phyloP scores from a whole-genome alignment of 1,139 yeast species.

The Hyphopichia khmerensis region DNA sequence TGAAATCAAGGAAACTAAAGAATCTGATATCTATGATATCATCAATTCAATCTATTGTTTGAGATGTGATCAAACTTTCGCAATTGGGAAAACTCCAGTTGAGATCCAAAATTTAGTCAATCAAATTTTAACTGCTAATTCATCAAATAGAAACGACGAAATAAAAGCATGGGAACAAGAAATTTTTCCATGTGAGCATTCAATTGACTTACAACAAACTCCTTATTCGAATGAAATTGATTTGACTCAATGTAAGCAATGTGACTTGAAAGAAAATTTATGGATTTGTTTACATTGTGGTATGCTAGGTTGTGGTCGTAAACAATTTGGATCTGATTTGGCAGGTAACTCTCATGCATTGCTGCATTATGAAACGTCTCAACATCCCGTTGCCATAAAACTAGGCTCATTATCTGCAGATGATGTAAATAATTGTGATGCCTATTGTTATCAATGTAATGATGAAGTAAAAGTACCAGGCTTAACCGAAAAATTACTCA shows the following conservation, averaged over 20 bases:
- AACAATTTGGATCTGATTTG: slow-evolving; percentile 83
- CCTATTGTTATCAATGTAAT: slow-evolving; percentile 84
- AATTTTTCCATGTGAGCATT: slow-evolving; percentile 75
- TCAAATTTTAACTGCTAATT: slow-evolving; percentile 60
- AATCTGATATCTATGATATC: slow-evolving; percentile 66
- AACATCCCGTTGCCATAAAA: slow-evolving; percentile 84
- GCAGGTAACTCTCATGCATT: slow-evolving; percentile 92
- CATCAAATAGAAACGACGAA: slow-evolving; percentile 67
- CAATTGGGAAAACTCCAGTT: slow-evolving; percentile 20
- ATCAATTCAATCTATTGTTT: slow-evolving; percentile 45
- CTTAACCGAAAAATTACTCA: slow-evolving; percentile 47
- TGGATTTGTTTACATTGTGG: slow-evolving; percentile 96
- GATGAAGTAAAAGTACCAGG: slow-evolving; percentile 83
- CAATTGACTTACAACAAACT: slow-evolving; percentile 49
- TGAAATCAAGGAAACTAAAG: slow-evolving; percentile 68
- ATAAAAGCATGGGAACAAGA: slow-evolving; percentile 92
- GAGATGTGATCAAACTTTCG: slow-evolving; percentile 20
- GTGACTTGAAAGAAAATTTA: slow-evolving; percentile 65
- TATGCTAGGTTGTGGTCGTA: slow-evolving; percentile 84
- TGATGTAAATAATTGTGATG: slow-evolving; percentile 56
- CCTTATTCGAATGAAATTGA: slow-evolving; percentile 24
- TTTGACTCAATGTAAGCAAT: slow-evolving; percentile 54
- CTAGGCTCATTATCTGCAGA: slow-evolving; percentile 81
- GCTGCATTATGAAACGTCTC: slow-evolving; percentile 53
- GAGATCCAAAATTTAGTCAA: slow-evolving; percentile 34